A percentile compares a stretch with the other conserved stretches of the same genome.
Conservation (phyloP, 140 eudicot species). For the Ambrosia hybrid region DNA sequence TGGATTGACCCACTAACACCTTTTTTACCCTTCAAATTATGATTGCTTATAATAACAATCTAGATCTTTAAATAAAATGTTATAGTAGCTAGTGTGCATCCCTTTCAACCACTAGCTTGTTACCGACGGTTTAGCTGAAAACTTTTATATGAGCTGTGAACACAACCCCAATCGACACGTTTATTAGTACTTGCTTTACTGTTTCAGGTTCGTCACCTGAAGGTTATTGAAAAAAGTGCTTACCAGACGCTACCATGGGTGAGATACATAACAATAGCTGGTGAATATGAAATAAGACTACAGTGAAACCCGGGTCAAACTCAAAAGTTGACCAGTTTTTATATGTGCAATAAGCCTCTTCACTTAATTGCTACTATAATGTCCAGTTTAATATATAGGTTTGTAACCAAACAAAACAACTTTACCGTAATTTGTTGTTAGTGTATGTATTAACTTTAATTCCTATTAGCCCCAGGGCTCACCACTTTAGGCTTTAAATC, state of each 20-base stretch:
- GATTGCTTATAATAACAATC: too few species aligned
- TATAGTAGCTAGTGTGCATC: neutral
- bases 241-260: conserved; percentile 59
- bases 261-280: conserved; percentile 50
- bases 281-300: conserved; percentile 48
- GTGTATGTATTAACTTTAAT: conserved; percentile 1
- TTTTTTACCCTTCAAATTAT: too few species aligned
- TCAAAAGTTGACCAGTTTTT: neutral
- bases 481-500: too few species aligned
- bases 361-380: conserved; percentile 16
- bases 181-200: neutral
- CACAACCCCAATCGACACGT: neutral
- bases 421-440: conserved; percentile 7
- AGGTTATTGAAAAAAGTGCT: conserved; percentile 49
- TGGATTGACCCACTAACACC: too few species aligned
- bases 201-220: conserved; percentile 43
- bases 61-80: neutral
- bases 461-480: too few species aligned
- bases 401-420: conserved; percentile 17
- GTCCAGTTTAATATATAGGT: conserved; percentile 5
- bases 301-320: conserved; percentile 23
- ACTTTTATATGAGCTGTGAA: neutral
- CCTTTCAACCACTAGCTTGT: neutral
- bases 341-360: conserved; percentile 4
- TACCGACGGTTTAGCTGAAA: neutral